Percentiles rank a stretch among this genome's conserved stretches.
phyloP scores from a whole-genome alignment of 805 yeast species.

The Candida broadrunensis region DNA sequence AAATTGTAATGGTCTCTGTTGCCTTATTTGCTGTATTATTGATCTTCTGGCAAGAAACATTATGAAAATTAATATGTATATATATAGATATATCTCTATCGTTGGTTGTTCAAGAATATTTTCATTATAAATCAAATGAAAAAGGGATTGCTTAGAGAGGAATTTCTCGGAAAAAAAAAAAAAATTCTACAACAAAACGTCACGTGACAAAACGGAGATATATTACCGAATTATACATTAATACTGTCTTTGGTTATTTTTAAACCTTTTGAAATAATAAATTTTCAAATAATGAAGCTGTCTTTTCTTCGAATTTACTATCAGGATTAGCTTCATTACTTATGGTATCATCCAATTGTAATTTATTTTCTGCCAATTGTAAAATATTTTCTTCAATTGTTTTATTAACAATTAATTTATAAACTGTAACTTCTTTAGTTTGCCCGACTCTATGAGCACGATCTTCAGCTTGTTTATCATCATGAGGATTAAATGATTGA shows the following conservation, averaged over 20 bases:
- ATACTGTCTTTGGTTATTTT: too few relatives aligned
- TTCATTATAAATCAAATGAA: too few relatives aligned
- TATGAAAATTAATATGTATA: neutral
- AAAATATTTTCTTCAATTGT: constrained; percentile 90
- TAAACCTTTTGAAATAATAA: constrained; percentile 39
- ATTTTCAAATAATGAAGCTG: constrained; percentile 50
- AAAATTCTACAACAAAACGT: too few relatives aligned
- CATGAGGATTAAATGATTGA: constrained; percentile 96
- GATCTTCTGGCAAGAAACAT: neutral
- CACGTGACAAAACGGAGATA: too few relatives aligned
- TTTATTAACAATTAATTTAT: constrained; percentile 65
- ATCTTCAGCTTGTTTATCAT: constrained; percentile 98
- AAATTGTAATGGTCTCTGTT: too few relatives aligned
- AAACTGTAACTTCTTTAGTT: constrained; percentile 75
- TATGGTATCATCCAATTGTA: constrained; percentile 75
- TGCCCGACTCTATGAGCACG: constrained; percentile 98
- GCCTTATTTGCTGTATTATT: neutral
- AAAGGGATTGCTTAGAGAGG: too few relatives aligned
- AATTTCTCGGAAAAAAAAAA: too few relatives aligned
- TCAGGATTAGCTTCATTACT: constrained; percentile 38
- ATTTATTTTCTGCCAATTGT: constrained; percentile 82
- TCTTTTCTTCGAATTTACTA: constrained; percentile 47
- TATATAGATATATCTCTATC: too few relatives aligned
- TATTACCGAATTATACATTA: too few relatives aligned
- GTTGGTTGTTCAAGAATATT: too few relatives aligned